phyloP scores from a whole-genome alignment of 2,329 filamentous ascomycete species.

The Diaporthe humulicola region DNA sequence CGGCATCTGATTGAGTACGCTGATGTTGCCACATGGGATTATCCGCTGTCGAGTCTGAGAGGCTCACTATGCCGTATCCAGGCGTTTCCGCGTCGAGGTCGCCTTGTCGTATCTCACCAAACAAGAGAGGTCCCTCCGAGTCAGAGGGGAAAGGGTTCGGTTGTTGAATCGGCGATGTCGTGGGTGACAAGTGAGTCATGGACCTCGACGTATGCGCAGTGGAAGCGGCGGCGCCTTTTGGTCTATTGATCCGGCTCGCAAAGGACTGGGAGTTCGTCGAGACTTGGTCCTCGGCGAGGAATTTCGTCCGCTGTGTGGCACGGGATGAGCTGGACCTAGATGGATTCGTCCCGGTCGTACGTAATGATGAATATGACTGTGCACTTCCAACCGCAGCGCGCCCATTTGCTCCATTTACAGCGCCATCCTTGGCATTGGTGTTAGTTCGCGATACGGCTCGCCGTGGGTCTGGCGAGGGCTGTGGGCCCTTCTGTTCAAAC shows the following conservation, averaged over 20 bases:
- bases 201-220: slow-evolving; percentile 58
- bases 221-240: slow-evolving; percentile 54
- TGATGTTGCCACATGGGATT: slow-evolving; percentile 62
- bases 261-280: slow-evolving; percentile 70
- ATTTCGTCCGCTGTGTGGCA: slow-evolving; percentile 60
- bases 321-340: slow-evolving; percentile 48
- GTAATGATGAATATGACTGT: slow-evolving; percentile 57
- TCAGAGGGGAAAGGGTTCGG: slow-evolving; percentile 48
- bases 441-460: slow-evolving; percentile 49
- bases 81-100: slow-evolving; percentile 64
- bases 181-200: slow-evolving; percentile 56
- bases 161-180: slow-evolving; percentile 45
- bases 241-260: slow-evolving; percentile 70
- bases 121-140: slow-evolving; percentile 68
- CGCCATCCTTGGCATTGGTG: slow-evolving; percentile 52
- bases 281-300: slow-evolving; percentile 63
- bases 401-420: slow-evolving; percentile 47
- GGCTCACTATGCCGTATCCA: slow-evolving; percentile 76
- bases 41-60: slow-evolving; percentile 78
- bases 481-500: slow-evolving; percentile 70
- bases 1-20: slow-evolving; percentile 68
- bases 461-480: slow-evolving; percentile 50
- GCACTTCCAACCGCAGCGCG: slow-evolving; percentile 51
- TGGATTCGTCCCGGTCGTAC: slow-evolving; percentile 50
- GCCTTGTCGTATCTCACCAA: slow-evolving; percentile 80